Base-by-base conservation (phyloP, 352 stramenopile genomes). In the Phytophthora brassicae region DNA sequence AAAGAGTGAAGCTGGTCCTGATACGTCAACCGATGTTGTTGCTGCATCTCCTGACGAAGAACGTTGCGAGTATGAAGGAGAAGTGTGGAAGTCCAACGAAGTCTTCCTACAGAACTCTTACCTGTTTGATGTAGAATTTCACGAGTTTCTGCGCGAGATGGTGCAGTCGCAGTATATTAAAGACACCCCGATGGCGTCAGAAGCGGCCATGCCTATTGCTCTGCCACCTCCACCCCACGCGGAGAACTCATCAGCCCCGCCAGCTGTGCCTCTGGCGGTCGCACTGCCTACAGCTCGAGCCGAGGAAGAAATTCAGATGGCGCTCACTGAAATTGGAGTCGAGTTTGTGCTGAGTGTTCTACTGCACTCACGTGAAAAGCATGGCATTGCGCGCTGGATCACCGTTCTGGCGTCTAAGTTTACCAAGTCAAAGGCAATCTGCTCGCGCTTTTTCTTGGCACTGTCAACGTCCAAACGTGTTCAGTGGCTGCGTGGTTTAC, bases 41-140 rank as follows among this genome's bases (percentile, higher is more conserved):
- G 41, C 50, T 56, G 55, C 69, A 19, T 55, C 44, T 26, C 72
- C 70, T 19, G 65, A 84, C 26, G 70, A 77, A 59, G 66, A 77
- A 3, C 70, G 73, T 3, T 90, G 85, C 26, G 84, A 86, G 33
- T 98, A 96, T 56, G 79, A 97, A 64, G 63, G 80, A 1, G 92
- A 97, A 75, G 95, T 99, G 4, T 95, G 86, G 71, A 92, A 94
- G 56, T 93, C 94, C 11, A 99, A 99, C 73, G 88, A 97, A 23
- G 88, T 88, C 12, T 98, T 98, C 64, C 71, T 96, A 45, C 95
- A 96, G 72, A 97, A 97, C 56, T 97, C 89, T 47, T 98, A 98
- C 59, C 75, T 99, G 44, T 92, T 99, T 23, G 94, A 98, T 60
- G 63, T 94, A 29, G 96, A 98, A 58, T 98, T 99, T 61, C 94